phyloP scores from a whole-genome alignment of 805 yeast species.

The Wilhelminamyces savonicus region DNA sequence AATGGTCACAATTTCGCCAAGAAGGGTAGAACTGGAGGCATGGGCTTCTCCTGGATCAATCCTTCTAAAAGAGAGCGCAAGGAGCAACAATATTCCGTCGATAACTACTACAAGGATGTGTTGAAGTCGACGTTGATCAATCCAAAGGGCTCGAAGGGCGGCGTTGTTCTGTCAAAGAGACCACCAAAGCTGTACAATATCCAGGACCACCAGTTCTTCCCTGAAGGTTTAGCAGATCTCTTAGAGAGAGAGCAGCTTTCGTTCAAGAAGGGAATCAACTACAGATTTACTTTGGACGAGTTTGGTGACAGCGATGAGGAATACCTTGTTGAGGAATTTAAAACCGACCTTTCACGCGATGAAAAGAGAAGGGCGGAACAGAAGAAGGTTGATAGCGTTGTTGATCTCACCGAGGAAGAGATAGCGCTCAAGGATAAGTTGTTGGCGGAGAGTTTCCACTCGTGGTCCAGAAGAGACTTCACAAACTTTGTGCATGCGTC shows the following conservation, averaged over 20 bases:
- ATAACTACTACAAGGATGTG: conserved; percentile 70
- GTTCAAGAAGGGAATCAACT: conserved; percentile 54
- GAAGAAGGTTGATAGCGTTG: conserved; percentile 46
- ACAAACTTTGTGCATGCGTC: conserved; percentile 64
- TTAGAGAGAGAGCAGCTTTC: conserved; percentile 61
- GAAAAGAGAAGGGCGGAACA: conserved; percentile 43
- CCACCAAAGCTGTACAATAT: conserved; percentile 61
- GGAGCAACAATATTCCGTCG: conserved; percentile 72
- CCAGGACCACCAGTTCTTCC: conserved; percentile 72
- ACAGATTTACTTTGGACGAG: conserved; percentile 53
- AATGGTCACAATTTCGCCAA: conserved; percentile 83
- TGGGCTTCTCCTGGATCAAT: conserved; percentile 56
- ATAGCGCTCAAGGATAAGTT: conserved; percentile 44
- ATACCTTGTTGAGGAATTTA: conserved; percentile 41
- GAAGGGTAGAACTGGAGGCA: conserved; percentile 29
- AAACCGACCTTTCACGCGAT: conserved; percentile 29
- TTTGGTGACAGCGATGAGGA: conserved; percentile 53
- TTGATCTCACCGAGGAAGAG: conserved; percentile 62
- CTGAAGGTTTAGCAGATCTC: conserved; percentile 45
- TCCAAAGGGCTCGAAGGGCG: not conserved
- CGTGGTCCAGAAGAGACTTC: conserved; percentile 74
- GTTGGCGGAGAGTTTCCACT: conserved; percentile 51
- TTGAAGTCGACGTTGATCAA: conserved; percentile 38
- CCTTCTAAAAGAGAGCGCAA: conserved; percentile 73
- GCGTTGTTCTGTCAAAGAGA: conserved; percentile 10